phyloP scores from a whole-genome alignment of 371 early-diverging fungal species.

The Syncephalastrum sp. region DNA sequence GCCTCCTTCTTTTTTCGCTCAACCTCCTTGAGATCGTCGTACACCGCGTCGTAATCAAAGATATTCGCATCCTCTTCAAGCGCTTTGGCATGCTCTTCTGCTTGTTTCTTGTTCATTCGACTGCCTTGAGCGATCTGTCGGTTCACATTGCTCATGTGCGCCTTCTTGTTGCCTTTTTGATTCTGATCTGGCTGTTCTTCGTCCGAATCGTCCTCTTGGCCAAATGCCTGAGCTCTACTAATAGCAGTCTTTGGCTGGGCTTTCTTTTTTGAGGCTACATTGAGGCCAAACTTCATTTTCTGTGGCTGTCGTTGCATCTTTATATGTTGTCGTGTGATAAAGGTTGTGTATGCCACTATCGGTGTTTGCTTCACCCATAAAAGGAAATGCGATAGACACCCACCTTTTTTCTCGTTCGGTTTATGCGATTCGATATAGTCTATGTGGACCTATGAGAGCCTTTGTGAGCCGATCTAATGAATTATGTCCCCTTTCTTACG shows the following conservation, averaged over 20 bases:
- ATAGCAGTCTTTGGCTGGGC: slow-evolving; percentile 8
- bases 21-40: slow-evolving; percentile 78
- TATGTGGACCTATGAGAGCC: too few species aligned
- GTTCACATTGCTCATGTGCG: slow-evolving; percentile 29
- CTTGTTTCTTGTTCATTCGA: slow-evolving; percentile 36
- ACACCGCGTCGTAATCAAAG: slow-evolving; percentile 91
- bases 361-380: not conserved
- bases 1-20: slow-evolving; percentile 55
- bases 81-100: slow-evolving; percentile 63
- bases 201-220: slow-evolving; percentile 20
- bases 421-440: too few species aligned
- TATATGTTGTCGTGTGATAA: slow-evolving; percentile 4
- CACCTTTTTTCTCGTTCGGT: too few species aligned
- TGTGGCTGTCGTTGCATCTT: not conserved
- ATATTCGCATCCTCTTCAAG: slow-evolving; percentile 79
- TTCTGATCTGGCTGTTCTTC: slow-evolving; percentile 12
- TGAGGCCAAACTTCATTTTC: slow-evolving; percentile 45
- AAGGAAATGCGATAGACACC: too few species aligned
- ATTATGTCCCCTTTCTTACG: too few species aligned
- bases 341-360: not conserved
- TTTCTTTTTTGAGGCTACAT: slow-evolving; percentile 33
- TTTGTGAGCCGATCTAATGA: too few species aligned
- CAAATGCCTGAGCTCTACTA: slow-evolving; percentile 22
- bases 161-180: slow-evolving; percentile 17
- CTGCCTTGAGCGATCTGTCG: slow-evolving; percentile 27